Base-by-base conservation (phyloP, 192 early-diverging fungal genomes). In the Dimargaris cristalligena region DNA sequence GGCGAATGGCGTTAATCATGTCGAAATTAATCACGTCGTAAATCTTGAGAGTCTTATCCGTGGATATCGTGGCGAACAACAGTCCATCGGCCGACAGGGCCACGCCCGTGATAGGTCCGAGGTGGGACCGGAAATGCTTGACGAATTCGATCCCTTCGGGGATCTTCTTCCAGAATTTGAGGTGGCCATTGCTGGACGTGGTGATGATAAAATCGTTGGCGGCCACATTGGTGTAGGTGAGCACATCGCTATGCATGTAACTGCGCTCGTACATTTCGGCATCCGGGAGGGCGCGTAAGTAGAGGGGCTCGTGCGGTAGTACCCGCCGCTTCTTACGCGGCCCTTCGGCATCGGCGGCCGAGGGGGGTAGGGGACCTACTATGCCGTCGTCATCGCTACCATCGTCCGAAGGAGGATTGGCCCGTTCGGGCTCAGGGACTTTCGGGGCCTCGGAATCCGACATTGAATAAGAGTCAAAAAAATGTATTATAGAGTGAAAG, bases 81-180 rank as follows among this genome's bases (percentile, higher is more conserved):
- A 78, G 69, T 0, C 89, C 86, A 58, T 99, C 94, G 31, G 70
- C 62, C 22, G 86, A 89, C 10, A 81, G 64, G 34, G 72, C 68
- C 25, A 80, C 73, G 9, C 80, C 77, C 38, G 64, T 62, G 23
- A 83, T 75, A 29, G 74, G 71, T 4, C 74, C 69, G 11, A 95
- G 51, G 69, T 97, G 94, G 0, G 93, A 80, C 6, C 90, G 76
- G 67, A 88, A 99, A 66, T 95, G 92, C 72, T 99, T 99, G 34
- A 96, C 94, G 78, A 99, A 99, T 70, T 99, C 96, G 45, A 99
- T 86, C 14, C 94, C 96, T 35, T 74, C 73, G 4, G 74, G 78
- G 22, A 86, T 81, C 74, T 95, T 97, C 67, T 99, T 97, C 96
- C 96, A 99, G 58, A 97, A 99, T 70, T 99, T 99, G 16, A 99